These are phyloP conservation scores for Microsporum canis DNA, from an alignment of 2,329 filamentous ascomycete species.

Conservation along the genomic window DNA sequence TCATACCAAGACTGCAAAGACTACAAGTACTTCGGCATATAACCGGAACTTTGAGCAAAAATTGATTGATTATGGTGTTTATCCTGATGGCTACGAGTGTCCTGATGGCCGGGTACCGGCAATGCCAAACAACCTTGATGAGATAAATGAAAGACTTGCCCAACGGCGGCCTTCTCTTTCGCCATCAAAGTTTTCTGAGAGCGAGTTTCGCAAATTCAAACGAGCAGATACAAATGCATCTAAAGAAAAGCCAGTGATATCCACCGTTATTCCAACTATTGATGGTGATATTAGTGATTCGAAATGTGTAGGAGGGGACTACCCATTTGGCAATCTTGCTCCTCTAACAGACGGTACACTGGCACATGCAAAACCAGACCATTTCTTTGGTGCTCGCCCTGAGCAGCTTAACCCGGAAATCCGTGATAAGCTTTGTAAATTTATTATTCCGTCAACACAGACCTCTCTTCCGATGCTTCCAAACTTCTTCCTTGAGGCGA, in stretches of 20 bases:
- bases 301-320: conserved; percentile 18
- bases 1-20: conserved; percentile 4
- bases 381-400: conserved; percentile 23
- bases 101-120: conserved; percentile 17
- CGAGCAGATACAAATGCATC: conserved; percentile 19
- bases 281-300: conserved; percentile 12
- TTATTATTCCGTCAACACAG: conserved; percentile 24
- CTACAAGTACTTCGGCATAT: conserved; percentile 18
- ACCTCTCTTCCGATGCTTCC: conserved; percentile 24
- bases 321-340: conserved; percentile 28
- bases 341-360: conserved; percentile 25
- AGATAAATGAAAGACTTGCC: conserved; percentile 21
- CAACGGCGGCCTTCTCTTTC: conserved; percentile 27
- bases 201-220: conserved; percentile 22
- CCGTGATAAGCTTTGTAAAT: conserved; percentile 16
- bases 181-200: conserved; percentile 24
- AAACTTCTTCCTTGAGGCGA: conserved; percentile 36
- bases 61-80: conserved; percentile 27
- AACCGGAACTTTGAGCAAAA: conserved; percentile 29
- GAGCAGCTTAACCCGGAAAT: conserved; percentile 21
- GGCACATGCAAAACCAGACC: conserved; percentile 20
- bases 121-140: conserved; percentile 23
- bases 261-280: conserved; percentile 23
- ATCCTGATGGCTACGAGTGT: conserved; percentile 19
- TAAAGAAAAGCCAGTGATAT: conserved; percentile 27